Base-by-base conservation (phyloP, 2,329 filamentous ascomycete genomes). In the Aspergillus sp. region DNA sequence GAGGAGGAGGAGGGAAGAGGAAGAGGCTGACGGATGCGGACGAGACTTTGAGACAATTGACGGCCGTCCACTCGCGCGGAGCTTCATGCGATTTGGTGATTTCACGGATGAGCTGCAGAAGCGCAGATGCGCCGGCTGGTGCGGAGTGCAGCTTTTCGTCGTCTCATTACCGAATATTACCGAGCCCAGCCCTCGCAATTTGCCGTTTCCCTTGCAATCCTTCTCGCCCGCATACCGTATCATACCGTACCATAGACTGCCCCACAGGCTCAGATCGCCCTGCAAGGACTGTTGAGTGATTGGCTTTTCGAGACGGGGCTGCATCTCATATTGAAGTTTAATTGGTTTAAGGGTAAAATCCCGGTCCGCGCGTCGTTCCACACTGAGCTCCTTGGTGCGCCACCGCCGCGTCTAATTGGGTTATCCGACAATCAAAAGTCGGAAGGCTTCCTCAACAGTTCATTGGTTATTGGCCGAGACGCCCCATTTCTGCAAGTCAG, bases 251-350 rank as follows among this genome's bases (percentile, higher is more conserved):
- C 9, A 41, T 43, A 18, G 30, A 30, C 30, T 24, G 17, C 47
- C 48, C 62, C 58, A 62, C 57, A 55, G 32, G 38, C 38, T 58
- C 61, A 60, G 62, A 62, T 63, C 60, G 60, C 42, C 56, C 61
- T 50, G 61, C 56, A 63, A 65, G 60, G 62, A 59, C 45, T 50
- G 42, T 15, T n/a, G 32, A 57, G 62, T 62, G 59, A 66, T 65
- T 67, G 63, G 64, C 53, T 36, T 45, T 22, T 44, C 15, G 15
- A 22, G 53, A 55, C 45, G 57, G 57, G 36, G 36, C 53, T 47
- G 41, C n/a, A 22, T 20, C 12, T 4, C 3, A 2, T 12, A 3
- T 3, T 2, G 22, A 5, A 12, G 5, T 17, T 3, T 59, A 6
- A 66, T 62, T 66, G 26, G 45, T 12, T 30, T 36, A 30, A 20